Conservation (phyloP, 371 early-diverging fungal species). For the Mucor indicus region DNA sequence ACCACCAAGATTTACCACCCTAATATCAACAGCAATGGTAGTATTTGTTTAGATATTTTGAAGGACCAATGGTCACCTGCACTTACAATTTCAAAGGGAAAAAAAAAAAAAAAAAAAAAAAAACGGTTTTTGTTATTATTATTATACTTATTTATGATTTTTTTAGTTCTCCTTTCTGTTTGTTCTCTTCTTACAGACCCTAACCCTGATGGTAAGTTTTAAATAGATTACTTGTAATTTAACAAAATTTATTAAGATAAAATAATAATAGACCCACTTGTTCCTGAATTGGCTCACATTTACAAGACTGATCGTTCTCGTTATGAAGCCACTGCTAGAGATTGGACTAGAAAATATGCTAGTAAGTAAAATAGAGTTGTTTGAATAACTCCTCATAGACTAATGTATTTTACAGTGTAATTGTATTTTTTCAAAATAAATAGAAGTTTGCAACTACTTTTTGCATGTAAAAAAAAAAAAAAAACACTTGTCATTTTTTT, state of each 20-base stretch:
- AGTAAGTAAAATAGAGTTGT: constrained; percentile 29
- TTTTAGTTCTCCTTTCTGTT: constrained; percentile 89
- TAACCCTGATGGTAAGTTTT: constrained; percentile 84
- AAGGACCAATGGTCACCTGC: constrained; percentile 99
- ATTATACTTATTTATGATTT: not conserved
- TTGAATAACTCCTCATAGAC: not conserved
- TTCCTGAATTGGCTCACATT: constrained; percentile 96
- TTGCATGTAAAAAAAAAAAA: not conserved
- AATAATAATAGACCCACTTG: constrained; percentile 80
- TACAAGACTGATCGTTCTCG: constrained; percentile 93
- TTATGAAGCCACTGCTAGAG: constrained; percentile 87
- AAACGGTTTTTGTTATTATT: not conserved
- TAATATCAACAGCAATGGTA: constrained; percentile 98
- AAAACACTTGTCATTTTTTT: not conserved
- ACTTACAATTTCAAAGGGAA: constrained; percentile 94
- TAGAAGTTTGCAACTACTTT: constrained; percentile 15
- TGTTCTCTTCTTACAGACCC: constrained; percentile 98
- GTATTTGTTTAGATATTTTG: constrained; percentile 98
- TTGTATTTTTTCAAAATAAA: constrained; percentile 10
- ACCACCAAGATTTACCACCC: constrained; percentile 98
- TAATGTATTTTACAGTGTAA: constrained; percentile 7
- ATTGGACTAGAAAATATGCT: constrained; percentile 93
- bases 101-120: not conserved
- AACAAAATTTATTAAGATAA: too few species aligned
- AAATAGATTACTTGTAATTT: too few species aligned